These are phyloP conservation scores for Solanum rostratum DNA, from an alignment of 257 asterid species.

Conservation along the genomic window DNA sequence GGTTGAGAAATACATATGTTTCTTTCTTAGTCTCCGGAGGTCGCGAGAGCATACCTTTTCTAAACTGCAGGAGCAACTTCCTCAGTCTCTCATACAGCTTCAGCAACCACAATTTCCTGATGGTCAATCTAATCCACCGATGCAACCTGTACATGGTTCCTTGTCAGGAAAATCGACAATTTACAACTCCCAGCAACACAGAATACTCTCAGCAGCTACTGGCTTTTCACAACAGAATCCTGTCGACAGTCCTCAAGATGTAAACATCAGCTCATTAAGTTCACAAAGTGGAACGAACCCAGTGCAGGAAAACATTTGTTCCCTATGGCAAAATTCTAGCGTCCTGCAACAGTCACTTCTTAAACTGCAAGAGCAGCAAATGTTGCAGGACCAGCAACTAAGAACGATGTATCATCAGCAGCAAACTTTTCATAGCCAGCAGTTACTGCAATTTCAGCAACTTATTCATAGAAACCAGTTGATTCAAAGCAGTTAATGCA, in stretches of 20 bases:
- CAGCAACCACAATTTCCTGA: no score
- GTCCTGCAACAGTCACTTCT: conserved; percentile 5
- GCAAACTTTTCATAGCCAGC: conserved; percentile 48
- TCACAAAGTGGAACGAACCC: conserved; percentile 49
- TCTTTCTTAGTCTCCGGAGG: conserved; percentile 47
- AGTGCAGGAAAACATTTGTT: conserved; percentile 40
- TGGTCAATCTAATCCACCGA: no score
- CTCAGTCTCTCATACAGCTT: conserved; percentile 38
- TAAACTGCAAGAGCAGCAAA: background rate
- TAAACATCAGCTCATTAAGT: conserved; percentile 45
- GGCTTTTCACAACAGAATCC: background rate
- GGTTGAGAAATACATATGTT: conserved; percentile 56
- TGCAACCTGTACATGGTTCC: conserved; percentile 19
- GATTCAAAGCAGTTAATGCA: conserved; percentile 44
- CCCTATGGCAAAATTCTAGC: conserved; percentile 21
- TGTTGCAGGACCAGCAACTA: background rate
- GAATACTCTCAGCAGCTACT: background rate
- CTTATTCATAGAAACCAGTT: conserved; percentile 48
- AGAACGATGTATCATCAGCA: conserved; percentile 12
- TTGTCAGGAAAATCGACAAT: conserved; percentile 37
- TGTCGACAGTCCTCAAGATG: conserved; percentile 7
- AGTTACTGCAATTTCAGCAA: conserved; percentile 52
- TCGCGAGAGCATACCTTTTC: conserved; percentile 46
- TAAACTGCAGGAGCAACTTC: conserved; percentile 54
- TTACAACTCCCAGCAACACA: conserved; percentile 58